Conservation (phyloP, 1,139 yeast species). For the Hansenula lynferdii region DNA sequence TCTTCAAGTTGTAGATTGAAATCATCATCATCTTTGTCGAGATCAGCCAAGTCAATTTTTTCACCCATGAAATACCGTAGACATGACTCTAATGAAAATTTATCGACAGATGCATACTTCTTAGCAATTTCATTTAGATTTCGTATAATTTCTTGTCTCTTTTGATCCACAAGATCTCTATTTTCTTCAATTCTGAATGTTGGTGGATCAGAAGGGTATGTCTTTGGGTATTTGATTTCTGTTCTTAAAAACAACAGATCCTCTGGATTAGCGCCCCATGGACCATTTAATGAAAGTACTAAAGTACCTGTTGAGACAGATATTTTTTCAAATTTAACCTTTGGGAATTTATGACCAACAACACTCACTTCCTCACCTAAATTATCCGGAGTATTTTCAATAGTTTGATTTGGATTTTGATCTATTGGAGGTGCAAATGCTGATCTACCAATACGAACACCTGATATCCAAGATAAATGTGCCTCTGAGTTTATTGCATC, state of each 20-base stretch:
- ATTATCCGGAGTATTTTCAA: constrained; percentile 55
- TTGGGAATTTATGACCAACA: constrained; percentile 89
- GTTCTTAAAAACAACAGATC: constrained; percentile 67
- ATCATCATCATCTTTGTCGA: constrained; percentile 21
- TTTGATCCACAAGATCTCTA: constrained; percentile 50
- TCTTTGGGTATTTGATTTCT: constrained; percentile 59
- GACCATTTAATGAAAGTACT: constrained; percentile 73
- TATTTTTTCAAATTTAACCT: constrained; percentile 78
- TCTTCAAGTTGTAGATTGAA: constrained; percentile 24
- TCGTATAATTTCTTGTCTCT: constrained; percentile 43
- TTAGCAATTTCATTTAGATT: constrained; percentile 52
- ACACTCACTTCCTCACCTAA: constrained; percentile 88
- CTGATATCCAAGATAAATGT: constrained; percentile 91
- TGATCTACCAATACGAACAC: constrained; percentile 70
- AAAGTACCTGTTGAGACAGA: constrained; percentile 83
- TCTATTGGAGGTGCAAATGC: constrained; percentile 32
- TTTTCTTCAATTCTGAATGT: constrained; percentile 74
- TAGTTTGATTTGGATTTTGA: constrained; percentile 26
- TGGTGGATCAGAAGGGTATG: constrained; percentile 63
- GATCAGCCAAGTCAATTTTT: constrained; percentile 46
- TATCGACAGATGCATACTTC: constrained; percentile 50
- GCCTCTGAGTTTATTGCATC: constrained; percentile 37
- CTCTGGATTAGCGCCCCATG: constrained; percentile 52
- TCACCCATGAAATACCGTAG: constrained; percentile 81
- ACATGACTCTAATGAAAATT: constrained; percentile 78